These are phyloP conservation scores for Rhynchospora pubera DNA, from an alignment of 176 grass and related monocot genomes.

Conservation along the genomic window DNA sequence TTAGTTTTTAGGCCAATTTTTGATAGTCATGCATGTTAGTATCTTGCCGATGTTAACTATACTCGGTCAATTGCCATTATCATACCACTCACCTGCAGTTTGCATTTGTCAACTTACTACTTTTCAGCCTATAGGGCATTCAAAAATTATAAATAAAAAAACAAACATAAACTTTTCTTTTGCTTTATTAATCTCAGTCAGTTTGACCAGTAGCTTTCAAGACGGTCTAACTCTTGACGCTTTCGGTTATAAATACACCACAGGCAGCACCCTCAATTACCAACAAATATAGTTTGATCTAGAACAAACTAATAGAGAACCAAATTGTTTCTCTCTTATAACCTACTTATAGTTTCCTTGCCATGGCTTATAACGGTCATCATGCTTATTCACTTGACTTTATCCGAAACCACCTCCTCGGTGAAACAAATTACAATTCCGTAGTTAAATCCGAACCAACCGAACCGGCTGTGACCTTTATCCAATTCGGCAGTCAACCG, in stretches of 20 bases:
- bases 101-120: not conserved
- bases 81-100: not conserved
- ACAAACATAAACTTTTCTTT: not conserved
- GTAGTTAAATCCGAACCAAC: not conserved
- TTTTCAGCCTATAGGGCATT: not conserved
- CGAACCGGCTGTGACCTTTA: not conserved
- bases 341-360: not conserved
- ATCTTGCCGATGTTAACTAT: too few relatives aligned
- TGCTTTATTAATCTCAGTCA: not conserved
- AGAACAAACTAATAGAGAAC: not conserved
- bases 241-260: not conserved
- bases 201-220: not conserved
- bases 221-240: not conserved
- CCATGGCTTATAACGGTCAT: constrained; percentile 5
- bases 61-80: too few relatives aligned
- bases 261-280: not conserved
- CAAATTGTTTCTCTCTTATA: not conserved
- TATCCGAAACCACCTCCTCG: not conserved
- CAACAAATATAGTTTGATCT: not conserved
- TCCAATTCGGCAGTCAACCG: constrained; percentile 6
- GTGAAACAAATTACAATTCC: not conserved
- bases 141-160: not conserved
- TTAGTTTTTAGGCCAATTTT: too few relatives aligned
- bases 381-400: constrained; percentile 18
- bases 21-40: too few relatives aligned